These are phyloP conservation scores for Erigeron philadelphicus DNA, from an alignment of 140 eudicot species.

Conservation along the genomic window DNA sequence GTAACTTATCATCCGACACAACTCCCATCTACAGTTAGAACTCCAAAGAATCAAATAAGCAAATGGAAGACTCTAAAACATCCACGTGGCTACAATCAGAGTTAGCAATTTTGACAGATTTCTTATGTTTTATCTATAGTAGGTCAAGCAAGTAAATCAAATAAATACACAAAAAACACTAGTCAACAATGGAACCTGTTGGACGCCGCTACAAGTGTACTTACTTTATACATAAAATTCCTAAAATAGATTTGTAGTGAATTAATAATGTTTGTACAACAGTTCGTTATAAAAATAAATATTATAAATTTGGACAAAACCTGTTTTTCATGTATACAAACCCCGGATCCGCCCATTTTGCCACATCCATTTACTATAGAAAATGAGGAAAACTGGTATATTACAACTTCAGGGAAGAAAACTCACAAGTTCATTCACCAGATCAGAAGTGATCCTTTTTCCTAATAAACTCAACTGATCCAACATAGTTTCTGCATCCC, in stretches of 20 bases:
- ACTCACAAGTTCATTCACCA: conserved; percentile 96
- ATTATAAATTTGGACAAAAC: neutral
- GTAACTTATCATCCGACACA: conserved; percentile 76
- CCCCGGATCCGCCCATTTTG: neutral
- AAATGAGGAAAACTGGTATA: conserved; percentile 13
- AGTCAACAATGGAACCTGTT: neutral
- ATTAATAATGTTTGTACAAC: neutral
- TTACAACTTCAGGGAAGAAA: conserved; percentile 18
- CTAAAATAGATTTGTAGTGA: no score
- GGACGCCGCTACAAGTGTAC: neutral
- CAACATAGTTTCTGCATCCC: conserved; percentile 96
- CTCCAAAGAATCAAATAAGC: conserved; percentile 10
- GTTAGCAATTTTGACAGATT: neutral
- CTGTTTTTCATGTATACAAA: neutral
- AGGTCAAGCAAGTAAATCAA: neutral
- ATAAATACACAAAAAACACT: neutral
- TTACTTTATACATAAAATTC: no score
- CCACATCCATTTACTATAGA: neutral
- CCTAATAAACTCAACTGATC: conserved; percentile 94
- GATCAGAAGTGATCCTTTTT: conserved; percentile 61
- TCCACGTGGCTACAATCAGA: neutral
- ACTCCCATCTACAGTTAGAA: conserved; percentile 60
- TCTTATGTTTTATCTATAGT: neutral
- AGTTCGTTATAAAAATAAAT: neutral
- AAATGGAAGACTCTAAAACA: neutral